Percentiles rank a stretch among this genome's conserved stretches.
phyloP scores from a whole-genome alignment of 257 asterid genomes.

The Nyctanthes arbortristis region DNA sequence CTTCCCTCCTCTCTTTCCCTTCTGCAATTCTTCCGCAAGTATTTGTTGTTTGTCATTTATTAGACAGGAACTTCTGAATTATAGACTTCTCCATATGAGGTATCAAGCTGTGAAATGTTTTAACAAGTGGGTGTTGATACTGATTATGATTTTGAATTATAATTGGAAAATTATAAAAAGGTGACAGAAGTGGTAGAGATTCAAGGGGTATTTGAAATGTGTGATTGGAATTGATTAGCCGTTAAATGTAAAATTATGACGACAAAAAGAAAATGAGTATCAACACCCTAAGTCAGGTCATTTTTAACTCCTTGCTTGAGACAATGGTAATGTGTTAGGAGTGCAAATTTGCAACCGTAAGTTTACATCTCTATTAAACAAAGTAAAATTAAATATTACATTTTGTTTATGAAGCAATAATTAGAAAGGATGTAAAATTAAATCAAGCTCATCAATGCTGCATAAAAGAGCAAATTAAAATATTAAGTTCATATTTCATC shows the following conservation, averaged over 20 bases:
- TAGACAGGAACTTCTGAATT: neutral
- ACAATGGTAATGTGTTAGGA: neutral
- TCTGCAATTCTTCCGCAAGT: too few relatives aligned
- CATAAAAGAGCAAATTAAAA: neutral
- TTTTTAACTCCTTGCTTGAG: neutral
- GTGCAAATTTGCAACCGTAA: neutral
- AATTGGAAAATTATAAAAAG: too few relatives aligned
- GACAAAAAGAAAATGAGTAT: too few relatives aligned
- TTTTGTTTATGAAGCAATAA: neutral
- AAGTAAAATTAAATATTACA: neutral
- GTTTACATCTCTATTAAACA: neutral
- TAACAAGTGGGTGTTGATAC: too few relatives aligned
- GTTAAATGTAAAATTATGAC: too few relatives aligned
- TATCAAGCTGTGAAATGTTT: neutral
- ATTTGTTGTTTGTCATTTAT: too few relatives aligned
- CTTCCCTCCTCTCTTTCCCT: neutral
- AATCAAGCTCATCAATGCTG: neutral
- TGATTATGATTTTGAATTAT: too few relatives aligned
- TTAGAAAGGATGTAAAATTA: neutral
- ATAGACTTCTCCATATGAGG: neutral
- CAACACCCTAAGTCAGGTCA: too few relatives aligned
- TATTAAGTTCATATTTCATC: neutral
- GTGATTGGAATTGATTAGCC: too few relatives aligned
- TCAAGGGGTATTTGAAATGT: too few relatives aligned
- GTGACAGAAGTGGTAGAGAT: too few relatives aligned